phyloP scores from a whole-genome alignment of 495 filamentous ascomycete genomes.

The Staphylotrichum longicolle region DNA sequence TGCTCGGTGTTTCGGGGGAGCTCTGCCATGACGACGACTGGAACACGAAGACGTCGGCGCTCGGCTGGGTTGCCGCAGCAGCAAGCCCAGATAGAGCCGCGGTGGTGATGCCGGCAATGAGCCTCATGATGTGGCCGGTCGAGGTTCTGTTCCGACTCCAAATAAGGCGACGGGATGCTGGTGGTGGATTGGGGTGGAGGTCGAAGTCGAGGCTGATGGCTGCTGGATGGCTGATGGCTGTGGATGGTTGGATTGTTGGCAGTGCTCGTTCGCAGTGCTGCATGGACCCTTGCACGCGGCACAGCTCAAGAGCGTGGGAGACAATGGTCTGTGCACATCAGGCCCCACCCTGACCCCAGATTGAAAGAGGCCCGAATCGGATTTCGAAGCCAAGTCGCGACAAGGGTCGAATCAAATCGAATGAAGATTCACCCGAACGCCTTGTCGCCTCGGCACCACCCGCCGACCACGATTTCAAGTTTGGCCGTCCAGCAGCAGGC shows the following conservation, averaged over 20 bases:
- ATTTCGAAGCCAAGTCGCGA: no score
- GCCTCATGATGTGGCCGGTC: constrained; percentile 31
- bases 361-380: no score
- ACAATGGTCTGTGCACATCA: no score
- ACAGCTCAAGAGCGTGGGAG: not conserved
- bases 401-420: no score
- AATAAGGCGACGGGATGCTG: not conserved
- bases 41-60: constrained; percentile 35
- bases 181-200: not conserved
- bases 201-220: not conserved
- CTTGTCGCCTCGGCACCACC: no score
- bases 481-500: no score
- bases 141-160: not conserved
- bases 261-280: not conserved
- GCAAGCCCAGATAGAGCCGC: constrained; percentile 34
- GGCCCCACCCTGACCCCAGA: no score
- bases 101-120: constrained; percentile 26
- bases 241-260: not conserved
- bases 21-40: constrained; percentile 17
- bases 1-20: constrained; percentile 23
- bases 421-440: no score
- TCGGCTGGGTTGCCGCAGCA: constrained; percentile 25
- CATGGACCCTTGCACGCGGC: not conserved
- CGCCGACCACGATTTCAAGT: no score
- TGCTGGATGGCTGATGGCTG: not conserved